Base-by-base conservation (phyloP, 2,329 filamentous ascomycete species). In the Epichloe aotearoae region DNA sequence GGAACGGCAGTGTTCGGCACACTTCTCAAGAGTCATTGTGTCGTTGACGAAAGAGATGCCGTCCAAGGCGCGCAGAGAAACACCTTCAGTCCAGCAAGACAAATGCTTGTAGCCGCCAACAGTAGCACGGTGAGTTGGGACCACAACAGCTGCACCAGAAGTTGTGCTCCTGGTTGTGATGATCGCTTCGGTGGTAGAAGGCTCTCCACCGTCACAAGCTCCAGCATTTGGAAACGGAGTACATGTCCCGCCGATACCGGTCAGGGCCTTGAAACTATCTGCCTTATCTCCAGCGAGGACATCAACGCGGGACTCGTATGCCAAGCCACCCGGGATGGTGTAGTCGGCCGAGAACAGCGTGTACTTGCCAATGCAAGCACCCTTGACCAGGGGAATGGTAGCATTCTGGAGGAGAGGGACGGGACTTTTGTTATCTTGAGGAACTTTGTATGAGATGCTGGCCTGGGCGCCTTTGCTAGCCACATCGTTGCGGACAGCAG, bases 51-150 rank as follows among this genome's bases (percentile, higher is more conserved):
- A 71, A 4, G 62, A 55, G 4, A 63, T 64, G 20, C 63, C 70
- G 15, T 54, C 51, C 6, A 78, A 64, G 5, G 75, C 73, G n/a
- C 75, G 69, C 8, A 54, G 59, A 23, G 62, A 65, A 12, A 63
- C 64, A 5, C 66, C 69, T 54, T 77, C 75, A n/a, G 68, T 72
- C 62, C 70, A 71, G 60, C 74, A 78, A 48, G 68, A 69, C n/a
- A 71, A 63, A 47, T 73, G 63, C 12, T 53, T 61, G 53, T 76
- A 77, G 11, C 67, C 67, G 7, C 70, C 71, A 4, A 77, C 59
- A 0, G 59, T 62, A 7, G 63, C 57, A 44, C 69, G 68, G 52
- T 70, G 68, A 44, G 59, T 57, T 6, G 65, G 63, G 0, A 44
- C 52, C 10, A 64, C 63, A 1, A 26, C 45, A 2, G 50, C 39